Percentiles rank a stretch among this genome's conserved stretches.
Evolutionary conservation across 805 yeast species (phyloP).

Genomic region (Cyberlindnera misumaiensis): DNA sequence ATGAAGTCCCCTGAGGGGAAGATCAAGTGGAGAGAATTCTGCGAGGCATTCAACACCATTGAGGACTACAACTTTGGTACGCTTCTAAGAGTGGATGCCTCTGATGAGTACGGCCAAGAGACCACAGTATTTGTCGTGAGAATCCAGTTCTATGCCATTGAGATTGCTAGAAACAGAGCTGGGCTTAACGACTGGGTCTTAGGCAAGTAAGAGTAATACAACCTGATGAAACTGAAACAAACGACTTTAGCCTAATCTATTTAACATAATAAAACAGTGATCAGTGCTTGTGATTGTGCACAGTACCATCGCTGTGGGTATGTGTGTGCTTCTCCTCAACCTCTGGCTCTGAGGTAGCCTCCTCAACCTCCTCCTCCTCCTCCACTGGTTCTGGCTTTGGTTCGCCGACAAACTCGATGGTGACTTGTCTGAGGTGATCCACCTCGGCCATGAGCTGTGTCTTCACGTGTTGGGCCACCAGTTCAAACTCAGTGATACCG

Average conservation of each 20-base stretch:
- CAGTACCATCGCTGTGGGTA: slow-evolving; percentile 21
- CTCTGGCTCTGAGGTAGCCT: background rate
- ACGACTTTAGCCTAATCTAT: background rate
- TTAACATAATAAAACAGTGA: background rate
- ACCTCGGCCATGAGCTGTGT: slow-evolving; percentile 30
- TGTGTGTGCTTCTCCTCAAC: slow-evolving; percentile 10
- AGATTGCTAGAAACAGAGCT: slow-evolving; percentile 84
- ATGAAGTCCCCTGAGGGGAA: slow-evolving; percentile 79
- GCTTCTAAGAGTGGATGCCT: slow-evolving; percentile 65
- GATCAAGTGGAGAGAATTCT: slow-evolving; percentile 83
- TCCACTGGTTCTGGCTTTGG: slow-evolving; percentile 22
- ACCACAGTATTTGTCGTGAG: slow-evolving; percentile 87
- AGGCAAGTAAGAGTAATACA: slow-evolving; percentile 21
- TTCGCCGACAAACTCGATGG: slow-evolving; percentile 34
- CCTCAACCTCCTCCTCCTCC: slow-evolving; percentile 6
- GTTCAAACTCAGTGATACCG: slow-evolving; percentile 34
- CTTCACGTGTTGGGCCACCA: slow-evolving; percentile 32
- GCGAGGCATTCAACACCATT: slow-evolving; percentile 76
- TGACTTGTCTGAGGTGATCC: slow-evolving; percentile 36
- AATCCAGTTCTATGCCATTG: slow-evolving; percentile 91
- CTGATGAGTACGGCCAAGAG: slow-evolving; percentile 72
- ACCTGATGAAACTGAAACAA: background rate
- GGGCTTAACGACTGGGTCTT: slow-evolving; percentile 90
- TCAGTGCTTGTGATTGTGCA: slow-evolving; percentile 21
- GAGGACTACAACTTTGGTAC: slow-evolving; percentile 97